Evolutionary conservation across 768 basidiomycete genomes (phyloP), one percentile per base, ranked within the genome.

Genomic region (Chalciporus chontae): DNA sequence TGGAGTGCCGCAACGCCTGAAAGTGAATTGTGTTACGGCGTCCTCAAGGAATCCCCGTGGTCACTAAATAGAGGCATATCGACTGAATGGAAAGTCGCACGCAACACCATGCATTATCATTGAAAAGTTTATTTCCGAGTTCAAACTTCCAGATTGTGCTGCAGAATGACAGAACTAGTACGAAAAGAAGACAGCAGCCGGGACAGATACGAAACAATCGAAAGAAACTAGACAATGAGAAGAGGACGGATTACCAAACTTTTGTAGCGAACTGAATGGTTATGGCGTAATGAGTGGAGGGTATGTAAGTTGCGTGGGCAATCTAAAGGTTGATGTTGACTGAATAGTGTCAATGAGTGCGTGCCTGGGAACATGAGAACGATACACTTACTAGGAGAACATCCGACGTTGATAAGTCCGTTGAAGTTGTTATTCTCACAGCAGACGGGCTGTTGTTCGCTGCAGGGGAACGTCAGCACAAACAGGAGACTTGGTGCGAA

Each of bases 351-450:
- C 34, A 17, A 38, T 0, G 3, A 10, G 29, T 61, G 1, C 64
- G 38, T 24, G 43, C 58, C 8, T 3, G n/a, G 18, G 1, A 10
- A 41, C 14, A 24, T 0, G 1, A 0, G n/a, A n/a, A n/a, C n/a
- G n/a, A 32, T 4, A 2, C 32, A 67, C 55, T 59, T 62, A 64
- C 77, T 64, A 11, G 71, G 69, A 11, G 58, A 54, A 56, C 77
- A 78, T n/a, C 62, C 73, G 45, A 75, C 50, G 41, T 60, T 63
- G 50, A 78, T 47, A 10, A 77, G 14, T 3, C 75, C 74, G 13
- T 50, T 48, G 57, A 62, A 71, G 1, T 47, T 34, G 49, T 71
- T 67, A 51, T 69, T 49, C 0, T 57, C 29, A 52, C 77, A 78
- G 56, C 77, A 78, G 1, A 75, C 76, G 1, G 71, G 56, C 38